Evolutionary conservation across 129 eudicot genomes (phyloP).

Genomic region (Artemisia tridentata): DNA sequence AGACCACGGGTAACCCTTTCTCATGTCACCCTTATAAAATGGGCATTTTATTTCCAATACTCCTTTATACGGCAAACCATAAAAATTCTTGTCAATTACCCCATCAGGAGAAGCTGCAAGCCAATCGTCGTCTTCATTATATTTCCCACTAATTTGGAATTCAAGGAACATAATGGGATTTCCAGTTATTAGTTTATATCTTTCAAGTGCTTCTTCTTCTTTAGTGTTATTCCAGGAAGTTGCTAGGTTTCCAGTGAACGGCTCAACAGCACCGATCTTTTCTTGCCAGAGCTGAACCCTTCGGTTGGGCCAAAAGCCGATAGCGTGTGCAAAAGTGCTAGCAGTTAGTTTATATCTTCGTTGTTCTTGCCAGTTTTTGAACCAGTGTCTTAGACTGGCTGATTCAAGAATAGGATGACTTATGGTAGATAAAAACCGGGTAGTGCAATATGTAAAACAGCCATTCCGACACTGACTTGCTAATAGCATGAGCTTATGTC

Average conservation of each 20-base stretch:
- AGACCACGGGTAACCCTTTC: conserved; percentile 53
- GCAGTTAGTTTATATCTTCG: conserved; percentile 79
- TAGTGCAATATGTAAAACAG: conserved; percentile 12
- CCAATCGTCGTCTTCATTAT: conserved; percentile 47
- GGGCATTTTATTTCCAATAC: conserved; percentile 86
- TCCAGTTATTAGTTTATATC: conserved; percentile 72
- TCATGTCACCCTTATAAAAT: conserved; percentile 62
- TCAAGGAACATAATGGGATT: conserved; percentile 57
- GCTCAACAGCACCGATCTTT: conserved; percentile 70
- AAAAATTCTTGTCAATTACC: conserved; percentile 41
- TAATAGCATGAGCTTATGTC: conserved; percentile 10
- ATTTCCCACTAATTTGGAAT: conserved; percentile 53
- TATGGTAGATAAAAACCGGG: conserved; percentile 17
- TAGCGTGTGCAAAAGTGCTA: conserved; percentile 75
- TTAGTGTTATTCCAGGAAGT: conserved; percentile 84
- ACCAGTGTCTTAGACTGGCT: conserved; percentile 61
- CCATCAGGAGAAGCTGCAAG: conserved; percentile 96
- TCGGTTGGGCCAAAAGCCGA: conserved; percentile 76
- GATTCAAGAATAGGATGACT: conserved; percentile 54
- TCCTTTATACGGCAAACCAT: conserved; percentile 64
- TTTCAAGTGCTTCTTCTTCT: conserved; percentile 86
- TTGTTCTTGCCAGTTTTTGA: conserved; percentile 82
- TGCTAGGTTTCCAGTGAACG: conserved; percentile 68
- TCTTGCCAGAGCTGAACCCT: conserved; percentile 87
- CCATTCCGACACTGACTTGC: conserved; percentile 20